Evolutionary conservation across 108 stramenopile genomes (phyloP), one percentile per base, ranked within the genome.

Genomic region (Aurantiochytrium sp.): DNA sequence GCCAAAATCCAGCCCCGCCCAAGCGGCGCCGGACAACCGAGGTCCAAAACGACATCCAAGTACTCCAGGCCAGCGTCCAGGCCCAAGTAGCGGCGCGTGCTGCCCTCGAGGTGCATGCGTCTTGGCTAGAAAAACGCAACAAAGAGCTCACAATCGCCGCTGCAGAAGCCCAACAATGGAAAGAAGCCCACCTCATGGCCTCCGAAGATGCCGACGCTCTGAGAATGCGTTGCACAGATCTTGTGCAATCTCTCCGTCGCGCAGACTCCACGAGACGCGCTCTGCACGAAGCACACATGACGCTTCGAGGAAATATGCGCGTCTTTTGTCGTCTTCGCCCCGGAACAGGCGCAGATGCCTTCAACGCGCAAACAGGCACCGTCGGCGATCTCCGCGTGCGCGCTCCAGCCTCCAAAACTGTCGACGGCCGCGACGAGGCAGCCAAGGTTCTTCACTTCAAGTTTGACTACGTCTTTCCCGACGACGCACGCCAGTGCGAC

Each of bases 381-480:
- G 25, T 35, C n/a, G 76, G 76, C 45, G 76, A 83, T 83, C 51
- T 83, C 23, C 76, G 51, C 51, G 76, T 83, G 49, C 76, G 76
- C n/a, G 45, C 76, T 6, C 45, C 45, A 6, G n/a, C 51, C n/a
- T 10, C n/a, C 16, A 47, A 53, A 47, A 25, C 76, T 35, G 76
- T 83, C 23, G 76, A 90, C 60, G 91, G 90, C 18, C 59, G 47
- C 16, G 88, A 49, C 3, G 47, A 35, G 14, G 60, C 35, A 43
- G 16, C 19, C 42, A 89, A 89, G 58, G n/a, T 5, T 35, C 28
- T 21, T 5, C 4, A 35, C 87, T 98, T 96, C 91, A 92, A 95
- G 89, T 98, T 96, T 88, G 97, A 99, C 91, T 92, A 95, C 23
- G 96, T 99, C 10, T 97, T 99, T 90, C 90, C 91, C 35, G 92